Evolutionary conservation across 2,329 filamentous ascomycete genomes (phyloP).

Genomic region (Aspergillus clavatus): DNA sequence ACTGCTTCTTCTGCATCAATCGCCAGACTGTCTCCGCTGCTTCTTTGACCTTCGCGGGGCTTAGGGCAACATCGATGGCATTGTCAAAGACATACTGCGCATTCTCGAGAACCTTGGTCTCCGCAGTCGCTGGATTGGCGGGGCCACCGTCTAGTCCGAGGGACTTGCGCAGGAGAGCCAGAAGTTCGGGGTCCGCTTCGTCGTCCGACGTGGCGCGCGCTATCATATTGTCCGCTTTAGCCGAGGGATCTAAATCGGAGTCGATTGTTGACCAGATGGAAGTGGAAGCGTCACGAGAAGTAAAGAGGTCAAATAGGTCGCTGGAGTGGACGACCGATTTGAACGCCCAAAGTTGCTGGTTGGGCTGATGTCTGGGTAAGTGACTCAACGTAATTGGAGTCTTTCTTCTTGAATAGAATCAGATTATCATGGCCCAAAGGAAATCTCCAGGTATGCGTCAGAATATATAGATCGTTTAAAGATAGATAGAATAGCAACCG

Average conservation of each 20-base stretch:
- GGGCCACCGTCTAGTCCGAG: conserved; percentile 58
- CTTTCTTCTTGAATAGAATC: too few relatives aligned
- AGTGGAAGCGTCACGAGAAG: too few relatives aligned
- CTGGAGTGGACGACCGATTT: not conserved
- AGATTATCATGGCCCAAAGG: too few relatives aligned
- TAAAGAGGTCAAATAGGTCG: not conserved
- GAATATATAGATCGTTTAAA: too few relatives aligned
- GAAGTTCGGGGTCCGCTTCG: conserved; percentile 80
- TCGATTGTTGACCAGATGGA: not conserved
- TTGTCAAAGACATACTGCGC: conserved; percentile 89
- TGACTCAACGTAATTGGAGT: too few relatives aligned
- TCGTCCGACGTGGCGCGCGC: conserved; percentile 71
- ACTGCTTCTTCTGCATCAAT: conserved; percentile 77
- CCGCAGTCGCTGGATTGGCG: conserved; percentile 54
- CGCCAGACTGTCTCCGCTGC: conserved; percentile 74
- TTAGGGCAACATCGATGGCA: conserved; percentile 84
- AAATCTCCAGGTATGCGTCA: too few relatives aligned
- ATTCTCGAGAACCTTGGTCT: conserved; percentile 75
- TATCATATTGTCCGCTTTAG: conserved; percentile 16
- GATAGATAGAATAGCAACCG: too few relatives aligned
- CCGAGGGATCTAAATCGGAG: not conserved
- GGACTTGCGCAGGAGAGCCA: conserved; percentile 79
- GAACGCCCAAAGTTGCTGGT: too few relatives aligned
- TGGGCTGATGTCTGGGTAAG: too few relatives aligned
- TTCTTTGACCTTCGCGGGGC: conserved; percentile 73